Conservation (phyloP, 1,139 yeast species). For the Saccharomyces pastorianus region DNA sequence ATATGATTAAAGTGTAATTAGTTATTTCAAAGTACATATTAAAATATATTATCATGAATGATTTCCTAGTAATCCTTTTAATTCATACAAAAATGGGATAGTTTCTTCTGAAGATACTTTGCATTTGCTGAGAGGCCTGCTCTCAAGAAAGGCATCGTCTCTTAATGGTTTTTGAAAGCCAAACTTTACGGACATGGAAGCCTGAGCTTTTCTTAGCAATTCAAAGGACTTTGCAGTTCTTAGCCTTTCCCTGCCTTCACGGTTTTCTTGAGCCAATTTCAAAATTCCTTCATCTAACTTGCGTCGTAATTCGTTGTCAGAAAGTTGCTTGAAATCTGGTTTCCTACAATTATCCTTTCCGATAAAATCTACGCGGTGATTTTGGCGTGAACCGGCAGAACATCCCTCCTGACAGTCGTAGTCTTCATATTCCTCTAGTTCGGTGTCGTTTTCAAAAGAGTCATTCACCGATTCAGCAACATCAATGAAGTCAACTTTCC, state of each 20-base stretch:
- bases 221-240: slow-evolving; percentile 29
- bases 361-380: background rate
- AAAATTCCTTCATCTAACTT: slow-evolving; percentile 25
- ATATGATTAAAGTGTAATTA: background rate
- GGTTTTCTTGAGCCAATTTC: slow-evolving; percentile 26
- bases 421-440: slow-evolving; percentile 9
- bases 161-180: background rate
- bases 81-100: slow-evolving; percentile 13
- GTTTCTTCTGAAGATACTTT: slow-evolving; percentile 13
- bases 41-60: background rate
- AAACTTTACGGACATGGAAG: slow-evolving; percentile 2
- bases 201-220: slow-evolving; percentile 15
- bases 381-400: background rate
- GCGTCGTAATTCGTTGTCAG: slow-evolving; percentile 26
- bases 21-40: background rate
- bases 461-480: slow-evolving; percentile 10
- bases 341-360: background rate
- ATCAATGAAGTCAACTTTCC: slow-evolving; percentile 14
- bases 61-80: slow-evolving; percentile 9
- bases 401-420: slow-evolving; percentile 4
- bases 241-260: slow-evolving; percentile 18
- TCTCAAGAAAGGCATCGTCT: background rate
- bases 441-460: slow-evolving; percentile 7
- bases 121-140: background rate
- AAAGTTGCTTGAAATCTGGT: slow-evolving; percentile 14